A percentile compares a stretch with the other conserved stretches of the same genome.
Evolutionary conservation across 805 yeast genomes (phyloP).

Genomic region (Jamesozyma piceae): DNA sequence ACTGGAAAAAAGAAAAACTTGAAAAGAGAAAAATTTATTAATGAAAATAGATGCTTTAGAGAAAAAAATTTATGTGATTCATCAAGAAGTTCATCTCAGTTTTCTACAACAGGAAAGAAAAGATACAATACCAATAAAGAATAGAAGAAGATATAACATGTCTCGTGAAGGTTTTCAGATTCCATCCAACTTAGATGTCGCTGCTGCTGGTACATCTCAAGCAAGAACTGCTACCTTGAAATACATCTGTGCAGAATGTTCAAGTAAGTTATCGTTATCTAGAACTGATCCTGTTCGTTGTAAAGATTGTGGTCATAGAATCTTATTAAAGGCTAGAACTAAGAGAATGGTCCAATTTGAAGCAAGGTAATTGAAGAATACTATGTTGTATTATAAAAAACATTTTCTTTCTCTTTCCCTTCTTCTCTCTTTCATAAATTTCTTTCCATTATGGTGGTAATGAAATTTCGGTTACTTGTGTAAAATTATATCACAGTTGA

Average conservation of each 20-base stretch:
- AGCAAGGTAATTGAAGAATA: constrained; percentile 50
- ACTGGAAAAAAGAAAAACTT: no score
- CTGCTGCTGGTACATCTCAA: constrained; percentile 69
- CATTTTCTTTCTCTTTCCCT: neutral
- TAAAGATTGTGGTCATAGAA: constrained; percentile 97
- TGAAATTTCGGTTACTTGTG: neutral
- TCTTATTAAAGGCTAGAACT: constrained; percentile 91
- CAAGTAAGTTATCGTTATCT: constrained; percentile 74
- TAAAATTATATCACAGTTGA: neutral
- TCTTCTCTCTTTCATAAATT: neutral
- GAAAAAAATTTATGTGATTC: no score
- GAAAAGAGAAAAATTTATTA: no score
- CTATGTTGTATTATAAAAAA: no score
- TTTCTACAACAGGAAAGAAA: no score
- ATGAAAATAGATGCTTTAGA: no score
- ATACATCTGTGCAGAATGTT: constrained; percentile 95
- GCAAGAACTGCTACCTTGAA: constrained; percentile 75
- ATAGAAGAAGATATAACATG: no score
- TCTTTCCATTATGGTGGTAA: neutral
- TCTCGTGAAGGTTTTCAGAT: constrained; percentile 82
- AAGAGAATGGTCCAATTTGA: constrained; percentile 91
- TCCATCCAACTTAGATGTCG: constrained; percentile 73
- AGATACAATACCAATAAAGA: no score
- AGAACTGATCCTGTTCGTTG: constrained; percentile 97
- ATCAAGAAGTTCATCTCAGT: no score